Conservation (phyloP, 2,329 filamentous ascomycete genomes). For the Calonectria henricotiae region DNA sequence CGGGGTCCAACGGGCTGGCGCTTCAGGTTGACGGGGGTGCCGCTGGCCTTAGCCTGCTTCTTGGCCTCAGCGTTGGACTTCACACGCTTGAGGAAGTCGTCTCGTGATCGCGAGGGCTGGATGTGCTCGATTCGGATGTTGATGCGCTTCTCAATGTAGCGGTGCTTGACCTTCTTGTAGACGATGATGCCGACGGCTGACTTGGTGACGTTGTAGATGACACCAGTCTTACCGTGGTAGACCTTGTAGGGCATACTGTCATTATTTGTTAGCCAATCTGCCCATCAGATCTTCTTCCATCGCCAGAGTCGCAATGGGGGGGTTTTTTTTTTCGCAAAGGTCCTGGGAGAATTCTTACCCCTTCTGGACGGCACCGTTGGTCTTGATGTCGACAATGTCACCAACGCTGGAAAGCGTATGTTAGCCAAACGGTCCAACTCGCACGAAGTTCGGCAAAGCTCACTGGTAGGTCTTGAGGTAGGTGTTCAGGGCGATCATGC, state of each 20-base stretch:
- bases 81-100: constrained; percentile 96
- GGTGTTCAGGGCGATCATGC: constrained; percentile 92
- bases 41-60: constrained; percentile 92
- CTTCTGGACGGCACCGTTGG: constrained; percentile 98
- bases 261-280: constrained; percentile 56
- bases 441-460: constrained; percentile 41
- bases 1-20: constrained; percentile 87
- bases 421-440: constrained; percentile 60
- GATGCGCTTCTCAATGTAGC: constrained; percentile 99
- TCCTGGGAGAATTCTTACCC: constrained; percentile 74
- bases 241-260: constrained; percentile 97
- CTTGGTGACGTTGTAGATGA: constrained; percentile 99
- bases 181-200: constrained; percentile 98
- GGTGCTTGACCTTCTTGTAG: constrained; percentile 99
- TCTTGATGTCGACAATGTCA: constrained; percentile 99
- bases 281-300: constrained; percentile 32
- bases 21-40: constrained; percentile 93
- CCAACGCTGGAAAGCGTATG: constrained; percentile 78
- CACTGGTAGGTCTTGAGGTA: constrained; percentile 95
- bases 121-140: constrained; percentile 99
- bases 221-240: constrained; percentile 99
- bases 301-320: constrained; percentile 42
- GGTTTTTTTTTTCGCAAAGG: constrained; percentile 44
- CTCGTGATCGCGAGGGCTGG: constrained; percentile 92
- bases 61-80: constrained; percentile 96